Evolutionary conservation across 2,329 filamentous ascomycete species (phyloP), one percentile per base, ranked within the genome.

Genomic region (Aureobasidium leucospermi): DNA sequence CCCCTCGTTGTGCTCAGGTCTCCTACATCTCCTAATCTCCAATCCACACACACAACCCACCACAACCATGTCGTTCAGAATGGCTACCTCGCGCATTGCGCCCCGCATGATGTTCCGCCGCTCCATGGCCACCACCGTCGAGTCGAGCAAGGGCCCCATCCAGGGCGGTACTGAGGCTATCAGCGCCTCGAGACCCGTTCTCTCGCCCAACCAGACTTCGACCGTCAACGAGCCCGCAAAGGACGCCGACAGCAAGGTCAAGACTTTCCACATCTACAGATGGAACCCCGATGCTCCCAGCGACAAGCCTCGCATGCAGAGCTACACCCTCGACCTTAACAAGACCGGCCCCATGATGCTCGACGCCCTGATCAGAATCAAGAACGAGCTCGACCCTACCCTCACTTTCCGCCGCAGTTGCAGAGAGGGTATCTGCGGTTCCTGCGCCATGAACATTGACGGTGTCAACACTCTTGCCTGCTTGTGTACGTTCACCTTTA

Each of bases 381-480:
- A 99, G 88, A 99, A 99, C 77, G 94, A 99, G 83, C 78, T 96
- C 64, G 94, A 99, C 76, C 91, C 94, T 55, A 97, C 94, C 47
- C 78, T 99, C 70, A 97, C 94, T 58, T 99, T 99, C 83, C 85
- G 94, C 73, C 80, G 94, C 75, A 95, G 89, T 76, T 99, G 94
- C 80, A 84, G 94, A 78, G 94, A 99, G 83, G 94, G 94, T 68
- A 99, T 99, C 71, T 99, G 94, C 74, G 94, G 94, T 67, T 96
- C 90, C 76, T 99, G 94, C 75, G 94, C 94, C 67, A 99, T 99
- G 94, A 99, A 99, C 82, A 97, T 99, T 75, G 95, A 97, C 75
- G 94, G 94, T 75, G 89, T 95, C 71, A 99, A 99, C 81, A 99
- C 94, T 60, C 79, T 99, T 70, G 94, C 94, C 67, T 99, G 94